phyloP scores from a whole-genome alignment of 371 early-diverging fungal species.

The Dichotomocladium elegans region DNA sequence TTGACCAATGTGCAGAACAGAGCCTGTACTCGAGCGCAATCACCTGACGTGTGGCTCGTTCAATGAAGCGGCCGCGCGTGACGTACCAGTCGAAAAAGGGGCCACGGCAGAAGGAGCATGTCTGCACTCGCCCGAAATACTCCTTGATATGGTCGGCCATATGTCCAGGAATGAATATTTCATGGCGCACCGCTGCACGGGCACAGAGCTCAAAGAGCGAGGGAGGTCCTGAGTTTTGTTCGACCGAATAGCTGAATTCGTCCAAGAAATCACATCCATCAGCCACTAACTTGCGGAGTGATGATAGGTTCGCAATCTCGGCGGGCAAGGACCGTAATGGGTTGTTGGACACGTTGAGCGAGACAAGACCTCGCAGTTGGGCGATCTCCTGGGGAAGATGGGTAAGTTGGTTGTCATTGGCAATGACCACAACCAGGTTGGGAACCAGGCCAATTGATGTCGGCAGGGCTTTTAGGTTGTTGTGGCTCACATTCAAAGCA shows the following conservation, averaged over 20 bases:
- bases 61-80: slow-evolving; percentile 60
- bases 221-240: slow-evolving; percentile 45
- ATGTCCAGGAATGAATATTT: slow-evolving; percentile 50
- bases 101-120: slow-evolving; percentile 84
- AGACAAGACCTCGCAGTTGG: slow-evolving; percentile 49
- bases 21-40: slow-evolving; percentile 35
- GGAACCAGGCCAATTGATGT: slow-evolving; percentile 61
- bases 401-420: slow-evolving; percentile 50
- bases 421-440: slow-evolving; percentile 52
- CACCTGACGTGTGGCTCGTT: slow-evolving; percentile 46
- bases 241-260: slow-evolving; percentile 24
- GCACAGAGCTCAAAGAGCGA: slow-evolving; percentile 76
- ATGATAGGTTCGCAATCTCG: slow-evolving; percentile 44
- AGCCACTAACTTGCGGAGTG: slow-evolving; percentile 52
- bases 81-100: slow-evolving; percentile 78
- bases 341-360: slow-evolving; percentile 68
- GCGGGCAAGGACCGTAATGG: slow-evolving; percentile 42
- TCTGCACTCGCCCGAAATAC: slow-evolving; percentile 62
- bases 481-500: slow-evolving; percentile 45
- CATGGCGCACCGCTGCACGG: slow-evolving; percentile 65
- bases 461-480: slow-evolving; percentile 57
- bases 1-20: slow-evolving; percentile 42
- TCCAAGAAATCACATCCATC: slow-evolving; percentile 47
- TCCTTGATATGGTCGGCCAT: slow-evolving; percentile 54
- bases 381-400: slow-evolving; percentile 54